Conservation (phyloP, 495 filamentous ascomycete genomes). For the Melanomma pulvis-pyrius region DNA sequence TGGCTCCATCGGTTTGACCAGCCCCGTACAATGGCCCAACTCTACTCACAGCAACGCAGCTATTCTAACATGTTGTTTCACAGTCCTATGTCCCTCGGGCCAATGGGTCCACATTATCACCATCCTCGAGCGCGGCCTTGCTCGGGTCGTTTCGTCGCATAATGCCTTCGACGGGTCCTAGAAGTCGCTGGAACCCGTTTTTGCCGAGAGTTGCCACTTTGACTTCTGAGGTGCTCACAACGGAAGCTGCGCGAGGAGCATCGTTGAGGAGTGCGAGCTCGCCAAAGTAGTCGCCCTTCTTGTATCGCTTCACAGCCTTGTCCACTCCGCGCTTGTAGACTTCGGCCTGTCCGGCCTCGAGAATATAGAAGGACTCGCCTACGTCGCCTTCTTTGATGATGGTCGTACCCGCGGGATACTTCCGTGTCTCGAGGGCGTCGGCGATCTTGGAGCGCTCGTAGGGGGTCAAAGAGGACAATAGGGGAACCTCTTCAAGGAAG, state of each 20-base stretch:
- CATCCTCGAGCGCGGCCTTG: slow-evolving; percentile 36
- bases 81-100: slow-evolving; percentile 22
- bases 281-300: slow-evolving; percentile 95
- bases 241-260: slow-evolving; percentile 87
- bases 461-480: slow-evolving; percentile 79
- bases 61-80: background rate
- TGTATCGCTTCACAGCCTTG: slow-evolving; percentile 73
- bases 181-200: slow-evolving; percentile 87
- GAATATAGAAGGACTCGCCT: slow-evolving; percentile 87
- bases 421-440: slow-evolving; percentile 88
- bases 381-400: slow-evolving; percentile 93
- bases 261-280: slow-evolving; percentile 93
- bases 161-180: slow-evolving; percentile 92
- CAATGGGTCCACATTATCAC: slow-evolving; percentile 38
- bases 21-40: background rate
- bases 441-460: slow-evolving; percentile 97
- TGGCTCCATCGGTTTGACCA: background rate
- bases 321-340: slow-evolving; percentile 69
- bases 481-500: slow-evolving; percentile 93
- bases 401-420: slow-evolving; percentile 73
- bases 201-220: slow-evolving; percentile 95
- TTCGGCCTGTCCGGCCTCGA: slow-evolving; percentile 87
- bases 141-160: slow-evolving; percentile 79
- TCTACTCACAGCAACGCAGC: background rate
- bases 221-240: slow-evolving; percentile 77